Conservation (phyloP, 2,329 filamentous ascomycete genomes). For the Trematosphaeria pertusa region DNA sequence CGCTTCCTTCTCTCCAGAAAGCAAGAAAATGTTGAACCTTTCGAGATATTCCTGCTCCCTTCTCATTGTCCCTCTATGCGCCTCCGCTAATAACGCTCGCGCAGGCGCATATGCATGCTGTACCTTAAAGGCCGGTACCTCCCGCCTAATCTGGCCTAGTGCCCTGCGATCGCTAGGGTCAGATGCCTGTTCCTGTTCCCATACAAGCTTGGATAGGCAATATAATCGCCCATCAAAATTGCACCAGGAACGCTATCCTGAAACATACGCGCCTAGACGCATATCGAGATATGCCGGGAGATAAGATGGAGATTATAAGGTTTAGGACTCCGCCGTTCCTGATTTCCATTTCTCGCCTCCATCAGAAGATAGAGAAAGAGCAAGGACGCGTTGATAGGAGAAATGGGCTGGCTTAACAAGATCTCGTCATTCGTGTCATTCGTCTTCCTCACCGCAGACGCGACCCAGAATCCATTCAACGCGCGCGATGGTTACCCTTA, state of each 20-base stretch:
- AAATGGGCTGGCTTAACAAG: neutral
- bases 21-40: too few relatives aligned
- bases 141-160: conserved; percentile 13
- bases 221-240: neutral
- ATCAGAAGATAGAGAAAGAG: neutral
- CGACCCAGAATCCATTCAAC: neutral
- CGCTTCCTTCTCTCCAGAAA: too few relatives aligned
- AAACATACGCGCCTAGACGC: neutral
- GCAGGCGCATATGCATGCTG: too few relatives aligned
- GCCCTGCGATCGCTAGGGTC: conserved; percentile 3
- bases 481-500: conserved; percentile 8
- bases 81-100: too few relatives aligned
- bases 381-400: neutral
- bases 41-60: too few relatives aligned
- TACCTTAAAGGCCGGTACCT: too few relatives aligned
- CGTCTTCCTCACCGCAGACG: neutral
- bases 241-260: neutral
- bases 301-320: conserved; percentile 9
- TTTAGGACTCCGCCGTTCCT: neutral
- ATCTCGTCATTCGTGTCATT: neutral
- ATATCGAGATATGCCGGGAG: conserved; percentile 7
- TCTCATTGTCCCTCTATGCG: too few relatives aligned
- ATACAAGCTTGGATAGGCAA: conserved; percentile 2
- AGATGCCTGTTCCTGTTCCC: conserved; percentile 15
- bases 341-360: neutral